Conservation (phyloP, 148 eudicot genomes). For the Mesembryanthemum crystallinum region DNA sequence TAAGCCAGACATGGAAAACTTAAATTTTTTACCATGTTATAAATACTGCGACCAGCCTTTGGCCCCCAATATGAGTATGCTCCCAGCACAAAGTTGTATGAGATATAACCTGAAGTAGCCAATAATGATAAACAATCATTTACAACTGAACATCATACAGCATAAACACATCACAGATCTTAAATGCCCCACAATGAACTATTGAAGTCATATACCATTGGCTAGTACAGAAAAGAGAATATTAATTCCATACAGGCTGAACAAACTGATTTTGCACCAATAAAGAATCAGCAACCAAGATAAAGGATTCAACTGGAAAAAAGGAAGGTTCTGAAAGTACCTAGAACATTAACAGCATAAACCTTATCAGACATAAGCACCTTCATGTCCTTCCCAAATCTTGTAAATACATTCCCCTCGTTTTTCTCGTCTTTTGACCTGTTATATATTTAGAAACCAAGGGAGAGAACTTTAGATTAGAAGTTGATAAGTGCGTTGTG, state of each 20-base stretch:
- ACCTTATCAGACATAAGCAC: conserved; percentile 55
- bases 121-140: background rate
- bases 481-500: background rate
- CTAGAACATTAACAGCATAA: conserved; percentile 28
- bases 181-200: background rate
- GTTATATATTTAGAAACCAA: conserved; percentile 28
- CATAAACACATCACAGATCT: background rate
- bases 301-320: conserved; percentile 12
- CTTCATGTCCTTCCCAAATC: conserved; percentile 58
- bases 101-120: conserved; percentile 63
- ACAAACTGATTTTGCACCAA: background rate
- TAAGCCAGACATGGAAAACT: background rate
- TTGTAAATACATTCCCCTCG: conserved; percentile 29
- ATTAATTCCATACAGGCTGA: background rate
- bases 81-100: conserved; percentile 95
- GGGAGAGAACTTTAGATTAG: background rate
- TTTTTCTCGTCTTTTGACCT: conserved; percentile 26
- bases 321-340: conserved; percentile 39
- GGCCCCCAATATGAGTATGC: conserved; percentile 99
- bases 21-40: conserved; percentile 90
- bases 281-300: background rate
- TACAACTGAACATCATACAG: background rate
- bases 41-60: conserved; percentile 90
- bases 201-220: too few species aligned
- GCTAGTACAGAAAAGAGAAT: too few species aligned